These are phyloP conservation scores for Pseudopyricularia cyperi DNA, from an alignment of 2,329 filamentous ascomycete species.

Conservation along the genomic window DNA sequence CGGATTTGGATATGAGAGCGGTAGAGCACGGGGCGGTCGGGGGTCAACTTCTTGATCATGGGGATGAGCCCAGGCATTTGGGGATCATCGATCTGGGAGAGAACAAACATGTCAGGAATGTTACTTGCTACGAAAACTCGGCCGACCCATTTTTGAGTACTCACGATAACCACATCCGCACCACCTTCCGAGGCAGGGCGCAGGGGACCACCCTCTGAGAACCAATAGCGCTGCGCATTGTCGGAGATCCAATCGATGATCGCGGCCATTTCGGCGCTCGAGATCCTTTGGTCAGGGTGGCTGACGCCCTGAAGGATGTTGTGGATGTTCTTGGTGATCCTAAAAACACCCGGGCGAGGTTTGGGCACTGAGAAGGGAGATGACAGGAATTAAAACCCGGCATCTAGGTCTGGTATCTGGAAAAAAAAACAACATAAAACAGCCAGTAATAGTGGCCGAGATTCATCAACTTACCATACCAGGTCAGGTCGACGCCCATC, in stretches of 20 bases:
- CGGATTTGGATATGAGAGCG: constrained; percentile 76
- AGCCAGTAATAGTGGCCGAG: background rate
- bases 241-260: constrained; percentile 60
- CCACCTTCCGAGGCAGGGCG: constrained; percentile 52
- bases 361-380: constrained; percentile 48
- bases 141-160: no score
- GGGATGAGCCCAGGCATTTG: constrained; percentile 74
- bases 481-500: constrained; percentile 56
- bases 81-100: constrained; percentile 58
- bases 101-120: background rate
- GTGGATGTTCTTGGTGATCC: constrained; percentile 78
- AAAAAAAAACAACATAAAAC: background rate
- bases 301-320: constrained; percentile 78
- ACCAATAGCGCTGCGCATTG: constrained; percentile 67
- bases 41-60: constrained; percentile 57
- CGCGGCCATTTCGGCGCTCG: constrained; percentile 43
- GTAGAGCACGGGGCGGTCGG: constrained; percentile 65
- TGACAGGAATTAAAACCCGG: background rate
- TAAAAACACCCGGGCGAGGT: constrained; percentile 65
- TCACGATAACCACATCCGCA: constrained; percentile 58
- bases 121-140: background rate
- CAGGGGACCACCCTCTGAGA: constrained; percentile 53
- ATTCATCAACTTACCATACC: constrained; percentile 48
- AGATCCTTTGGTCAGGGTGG: constrained; percentile 50
- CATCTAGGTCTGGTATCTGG: background rate